Evolutionary conservation across 345 rosid genomes (phyloP), one percentile per base, ranked within the genome.

Genomic region (Corchorus olitorius): DNA sequence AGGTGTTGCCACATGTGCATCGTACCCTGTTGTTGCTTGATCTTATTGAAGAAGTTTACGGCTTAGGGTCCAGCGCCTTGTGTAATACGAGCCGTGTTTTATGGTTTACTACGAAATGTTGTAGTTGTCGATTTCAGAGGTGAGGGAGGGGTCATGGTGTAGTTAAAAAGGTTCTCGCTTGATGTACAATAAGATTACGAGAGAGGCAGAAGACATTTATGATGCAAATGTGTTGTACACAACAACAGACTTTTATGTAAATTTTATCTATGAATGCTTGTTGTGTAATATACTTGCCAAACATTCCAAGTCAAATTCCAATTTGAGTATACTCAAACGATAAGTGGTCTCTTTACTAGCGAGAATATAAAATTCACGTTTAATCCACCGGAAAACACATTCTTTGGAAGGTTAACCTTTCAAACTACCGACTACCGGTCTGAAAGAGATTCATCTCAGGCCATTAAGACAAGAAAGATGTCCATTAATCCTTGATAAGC

Each of bases 1-100:
- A 95, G 99, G 99, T 78, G 63, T 95, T 66, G 93, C 99, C 39
- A 92, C 98, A 58, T 96, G 99, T 73, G 97, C 99, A 74, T 93
- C 98, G 15, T 92, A 91, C 83, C 97, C 98, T 0, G 43, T 89
- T 72, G 92, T 94, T 52, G 94, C 93, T 15, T 92, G 81, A 72
- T 62, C 41, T 22, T 65, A 52, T 15, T 37, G 33, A 64, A 37
- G 48, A 45, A 54, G 45, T 14, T 13, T 6, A 19, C n/a, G 74
- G 74, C 46, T 48, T 11, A 8, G 10, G 10, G n/a, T 46, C 16
- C 16, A 5, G 35, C 63, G 65, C 56, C n/a, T 64, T 64, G 73
- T 67, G 55, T 55, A 6, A 63, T 41, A 20, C 22, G 13, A 8
- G 58, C 35, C 6, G 3, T 69, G 22, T 50, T 8, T 11, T 33